Conservation (phyloP, 2,329 filamentous ascomycete species). For the Fusarium concolor region DNA sequence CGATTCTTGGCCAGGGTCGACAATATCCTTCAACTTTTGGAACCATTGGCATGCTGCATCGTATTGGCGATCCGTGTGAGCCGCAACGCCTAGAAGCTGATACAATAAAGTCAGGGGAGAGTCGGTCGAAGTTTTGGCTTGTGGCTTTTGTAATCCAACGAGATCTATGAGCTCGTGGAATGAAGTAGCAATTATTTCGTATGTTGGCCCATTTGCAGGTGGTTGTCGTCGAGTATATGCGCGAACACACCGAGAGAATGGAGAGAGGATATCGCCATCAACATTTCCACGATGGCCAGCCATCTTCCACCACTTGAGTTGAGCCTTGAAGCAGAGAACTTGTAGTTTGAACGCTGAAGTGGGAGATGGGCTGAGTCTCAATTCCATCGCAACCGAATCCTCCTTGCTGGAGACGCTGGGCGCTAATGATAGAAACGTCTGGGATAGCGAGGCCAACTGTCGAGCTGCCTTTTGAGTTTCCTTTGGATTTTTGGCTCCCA, state of each 20-base stretch:
- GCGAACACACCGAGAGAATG: slow-evolving; percentile 71
- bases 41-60: slow-evolving; percentile 69
- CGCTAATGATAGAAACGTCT: slow-evolving; percentile 72
- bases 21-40: slow-evolving; percentile 55
- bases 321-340: slow-evolving; percentile 68
- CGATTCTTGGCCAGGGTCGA: slow-evolving; percentile 57
- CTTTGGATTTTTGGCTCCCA: slow-evolving; percentile 56
- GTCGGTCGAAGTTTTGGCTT: slow-evolving; percentile 53
- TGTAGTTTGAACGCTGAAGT: slow-evolving; percentile 72
- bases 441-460: slow-evolving; percentile 75
- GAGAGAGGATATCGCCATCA: slow-evolving; percentile 73
- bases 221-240: slow-evolving; percentile 68
- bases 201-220: slow-evolving; percentile 53
- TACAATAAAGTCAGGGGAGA: slow-evolving; percentile 62
- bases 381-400: slow-evolving; percentile 66
- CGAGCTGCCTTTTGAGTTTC: slow-evolving; percentile 69
- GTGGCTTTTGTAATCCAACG: slow-evolving; percentile 51
- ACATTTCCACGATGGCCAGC: slow-evolving; percentile 69
- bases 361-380: slow-evolving; percentile 67
- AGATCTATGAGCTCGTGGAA: slow-evolving; percentile 50
- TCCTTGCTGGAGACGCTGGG: slow-evolving; percentile 74
- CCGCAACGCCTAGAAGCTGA: slow-evolving; percentile 63
- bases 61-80: slow-evolving; percentile 58
- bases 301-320: slow-evolving; percentile 74
- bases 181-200: slow-evolving; percentile 49